Base-by-base conservation (phyloP, 2,329 filamentous ascomycete genomes). In the Exophiala alcalophila region DNA sequence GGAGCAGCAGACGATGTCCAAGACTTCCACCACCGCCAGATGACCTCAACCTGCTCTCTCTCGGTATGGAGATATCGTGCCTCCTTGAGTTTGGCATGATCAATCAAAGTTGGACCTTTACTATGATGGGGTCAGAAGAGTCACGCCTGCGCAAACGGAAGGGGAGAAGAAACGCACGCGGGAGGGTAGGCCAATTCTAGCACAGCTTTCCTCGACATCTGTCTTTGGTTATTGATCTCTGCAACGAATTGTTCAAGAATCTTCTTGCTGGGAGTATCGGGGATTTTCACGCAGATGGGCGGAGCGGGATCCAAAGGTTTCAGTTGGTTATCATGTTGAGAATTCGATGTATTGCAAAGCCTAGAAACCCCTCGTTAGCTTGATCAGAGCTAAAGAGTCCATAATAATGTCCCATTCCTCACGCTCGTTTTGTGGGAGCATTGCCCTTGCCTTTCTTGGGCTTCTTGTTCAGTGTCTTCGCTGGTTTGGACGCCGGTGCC, bases 361-460 rank as follows among this genome's bases (percentile, higher is more conserved):
- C 29, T 32, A 32, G 20, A 5, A 15, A 16, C 11, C 5, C 14
- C 14, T 30, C n/a, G 32, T 44, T 33, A 44, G 40, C 40, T 38
- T 43, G 40, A 37, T 43, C 24, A 37, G 24, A 16, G 26, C 33
- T 5, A 37, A 37, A 36, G 20, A n/a, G 12, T 26, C 25, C 26
- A 32, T n/a, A n/a, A n/a, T n/a, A n/a, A 21, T 19, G 14, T 5
- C 28, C 27, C 29, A 25, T 32, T 20, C 15, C 40, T 44, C 40
- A 41, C 38, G 28, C 38, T 41, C 29, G 19, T 4, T 9, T 18
- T 21, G 32, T 16, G 12, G 28, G 25, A 33, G 28, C 36, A 34
- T 40, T 40, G n/a, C 25, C 40, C 32, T 38, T 38, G 32, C 30
- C 31, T 26, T 46, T 40, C 15, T 40, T 46, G 21, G 36, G 37